These are phyloP conservation scores for Globisporangium spiculum DNA, from an alignment of 352 stramenopile genomes.

Conservation along the genomic window DNA sequence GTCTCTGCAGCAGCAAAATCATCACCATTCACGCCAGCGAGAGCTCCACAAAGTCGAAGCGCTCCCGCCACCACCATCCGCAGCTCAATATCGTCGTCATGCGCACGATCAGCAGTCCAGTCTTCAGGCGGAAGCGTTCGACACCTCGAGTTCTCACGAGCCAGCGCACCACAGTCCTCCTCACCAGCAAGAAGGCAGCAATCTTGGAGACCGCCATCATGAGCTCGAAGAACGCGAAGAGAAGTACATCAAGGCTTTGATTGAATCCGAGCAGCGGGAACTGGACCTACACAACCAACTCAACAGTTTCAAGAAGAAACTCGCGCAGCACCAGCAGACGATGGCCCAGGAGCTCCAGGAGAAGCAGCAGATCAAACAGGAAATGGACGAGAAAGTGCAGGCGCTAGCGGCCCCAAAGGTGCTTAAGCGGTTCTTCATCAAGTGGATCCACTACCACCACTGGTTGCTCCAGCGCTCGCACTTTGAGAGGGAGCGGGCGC, in stretches of 20 bases:
- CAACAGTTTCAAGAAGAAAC: conserved; percentile 35
- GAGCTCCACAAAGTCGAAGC: not conserved
- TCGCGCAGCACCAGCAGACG: conserved; percentile 39
- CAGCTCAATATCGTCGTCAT: not conserved
- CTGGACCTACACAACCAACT: conserved; percentile 62
- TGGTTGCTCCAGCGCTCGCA: conserved; percentile 51
- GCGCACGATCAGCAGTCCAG: not conserved
- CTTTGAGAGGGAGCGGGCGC: conserved; percentile 36
- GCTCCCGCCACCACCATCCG: not conserved
- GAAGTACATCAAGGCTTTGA: conserved; percentile 72
- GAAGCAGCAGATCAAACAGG: conserved; percentile 48
- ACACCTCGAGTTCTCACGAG: not conserved
- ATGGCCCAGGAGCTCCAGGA: conserved; percentile 42
- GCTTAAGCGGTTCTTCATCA: conserved; percentile 49
- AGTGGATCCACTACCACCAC: conserved; percentile 55
- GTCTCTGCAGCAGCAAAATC: not conserved
- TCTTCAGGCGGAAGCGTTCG: not conserved
- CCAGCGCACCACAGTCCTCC: too few species aligned
- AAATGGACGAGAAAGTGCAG: conserved; percentile 41
- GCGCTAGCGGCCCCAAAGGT: conserved; percentile 52
- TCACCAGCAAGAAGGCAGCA: too few species aligned
- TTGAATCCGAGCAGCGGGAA: conserved; percentile 76
- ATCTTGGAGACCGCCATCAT: conserved; percentile 21
- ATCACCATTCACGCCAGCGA: not conserved
- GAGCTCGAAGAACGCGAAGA: conserved; percentile 66